Base-by-base conservation (phyloP, 441 rosid genomes). In the Corymbia calophylla region DNA sequence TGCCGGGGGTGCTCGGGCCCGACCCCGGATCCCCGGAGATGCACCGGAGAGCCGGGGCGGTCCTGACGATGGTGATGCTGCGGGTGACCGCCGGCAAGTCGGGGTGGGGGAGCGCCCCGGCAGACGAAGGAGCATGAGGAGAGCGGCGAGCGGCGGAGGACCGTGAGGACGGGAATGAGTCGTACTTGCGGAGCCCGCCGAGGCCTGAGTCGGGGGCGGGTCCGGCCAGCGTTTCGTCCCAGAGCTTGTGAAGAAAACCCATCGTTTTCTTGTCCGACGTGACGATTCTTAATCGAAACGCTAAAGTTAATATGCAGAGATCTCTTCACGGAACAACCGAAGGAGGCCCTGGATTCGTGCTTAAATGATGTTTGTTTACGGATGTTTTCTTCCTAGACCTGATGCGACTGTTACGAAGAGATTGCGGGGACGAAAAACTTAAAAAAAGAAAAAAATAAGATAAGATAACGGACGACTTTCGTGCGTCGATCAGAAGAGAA, bases 191-290 rank as follows among this genome's bases (percentile, higher is more conserved):
- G 86, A 97, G 92, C 91, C 92, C 95, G 66, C 93, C 93, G 5
- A 96, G 92, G 87, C 97, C 98, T 10, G 94, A 87, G 17, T 97
- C 98, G 2, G 98, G 99, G 27, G 94, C 47, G 0, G 99, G 99
- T 53, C 99, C 99, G 47, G 98, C 98, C n/a, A 97, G 93, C 60
- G 98, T 97, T 93, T 97, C 99, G 94, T 97, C 98, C 99, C 99
- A 97, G 25, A 97, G 93, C 91, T 95, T 95, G 90, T 97, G 95
- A 60, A 96, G 95, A 27, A 97, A 93, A 56, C 97, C 96, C 99
- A 97, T 97, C 58, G 8, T 66, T 51, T 21, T 6, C 27, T 86
- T 31, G 47, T 17, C 53, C 27, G 62, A 49, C 35, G 15, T 53
- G 88, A 88, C 17, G 84, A 35, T 54, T 53, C 25, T 77, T 32